Evolutionary conservation across 306 rosid genomes (phyloP), one percentile per base, ranked within the genome.

Genomic region (Cucurbita argyrosperma): DNA sequence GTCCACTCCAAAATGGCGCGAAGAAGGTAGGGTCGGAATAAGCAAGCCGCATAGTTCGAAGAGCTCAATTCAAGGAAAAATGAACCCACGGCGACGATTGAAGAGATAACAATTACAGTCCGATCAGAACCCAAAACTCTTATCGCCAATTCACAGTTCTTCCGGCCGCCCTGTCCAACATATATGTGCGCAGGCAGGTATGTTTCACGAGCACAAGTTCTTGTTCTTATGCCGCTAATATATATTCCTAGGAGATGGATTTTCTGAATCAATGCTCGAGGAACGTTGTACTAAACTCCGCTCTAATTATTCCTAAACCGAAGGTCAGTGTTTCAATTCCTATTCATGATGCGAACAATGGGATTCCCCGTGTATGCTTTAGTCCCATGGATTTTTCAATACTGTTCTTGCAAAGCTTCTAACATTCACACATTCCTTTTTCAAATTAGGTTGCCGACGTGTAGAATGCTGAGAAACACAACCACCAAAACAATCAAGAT

Each of bases 211-310:
- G 51, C 51, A 5, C 43, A 49, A 47, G 56, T 26, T 23, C 47
- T 7, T 26, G 14, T 26, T 30, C 19, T 49, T 23, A 69, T 47
- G 57, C 58, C 74, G 5, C 45, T 45, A 8, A 35, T 21, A 47
- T 4, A 70, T 16, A 8, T 30, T 53, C 78, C 79, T 80, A 91
- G 97, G 97, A 79, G 89, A 91, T 72, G 99, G 99, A 59, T 88
- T 95, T 83, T 60, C 89, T 39, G 96, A 94, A 75, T 83, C 83
- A 73, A 1, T 77, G 82, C 96, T 95, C 62, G 96, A 85, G 78
- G 91, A 87, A 64, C 89, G 96, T 58, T 95, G 96, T 82, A 42
- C 82, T 30, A 88, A 96, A 73, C 96, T 95, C 50, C 84, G 88
- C 45, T 74, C 89, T 70, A 85, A 84, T 95, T 82, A 95, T 91